These are phyloP conservation scores for Volutella citrinella DNA, from an alignment of 2,329 filamentous ascomycete genomes.

Conservation along the genomic window DNA sequence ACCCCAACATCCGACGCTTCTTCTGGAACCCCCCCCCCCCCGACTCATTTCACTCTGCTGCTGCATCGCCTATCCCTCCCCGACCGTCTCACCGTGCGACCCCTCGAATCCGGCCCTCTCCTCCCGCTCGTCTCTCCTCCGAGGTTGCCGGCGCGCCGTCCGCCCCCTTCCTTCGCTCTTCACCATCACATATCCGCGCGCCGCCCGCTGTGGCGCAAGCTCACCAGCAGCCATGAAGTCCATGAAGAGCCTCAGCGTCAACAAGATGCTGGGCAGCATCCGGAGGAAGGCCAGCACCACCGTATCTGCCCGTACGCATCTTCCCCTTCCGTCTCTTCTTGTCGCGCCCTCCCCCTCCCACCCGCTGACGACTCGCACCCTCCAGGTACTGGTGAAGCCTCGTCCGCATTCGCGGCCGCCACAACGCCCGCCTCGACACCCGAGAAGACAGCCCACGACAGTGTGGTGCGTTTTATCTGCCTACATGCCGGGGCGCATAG, in stretches of 20 bases:
- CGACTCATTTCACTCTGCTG: no score
- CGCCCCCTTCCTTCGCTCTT: slow-evolving; percentile 1
- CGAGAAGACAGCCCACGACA: slow-evolving; percentile 62
- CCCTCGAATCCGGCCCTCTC: no score
- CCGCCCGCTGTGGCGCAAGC: slow-evolving; percentile 21
- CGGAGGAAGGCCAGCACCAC: slow-evolving; percentile 44
- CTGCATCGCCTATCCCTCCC: no score
- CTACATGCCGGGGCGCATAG: slow-evolving; percentile 6
- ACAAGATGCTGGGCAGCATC: slow-evolving; percentile 55
- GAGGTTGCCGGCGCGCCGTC: not conserved
- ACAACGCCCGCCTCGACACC: slow-evolving; percentile 53
- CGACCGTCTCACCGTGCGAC: no score
- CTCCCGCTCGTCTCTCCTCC: slow-evolving; percentile 1
- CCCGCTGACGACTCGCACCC: slow-evolving; percentile 5
- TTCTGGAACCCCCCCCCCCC: no score
- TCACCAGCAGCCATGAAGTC: slow-evolving; percentile 34
- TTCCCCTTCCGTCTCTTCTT: no score
- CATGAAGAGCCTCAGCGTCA: slow-evolving; percentile 54
- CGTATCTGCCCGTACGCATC: slow-evolving; percentile 20
- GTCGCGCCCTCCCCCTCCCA: no score
- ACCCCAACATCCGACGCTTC: no score
- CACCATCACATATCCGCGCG: slow-evolving; percentile 4
- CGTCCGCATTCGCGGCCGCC: slow-evolving; percentile 17
- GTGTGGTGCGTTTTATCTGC: slow-evolving; percentile 54
- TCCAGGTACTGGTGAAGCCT: no score